Conservation (phyloP, 2,329 filamentous ascomycete genomes). For the Ophiostoma perfectum region DNA sequence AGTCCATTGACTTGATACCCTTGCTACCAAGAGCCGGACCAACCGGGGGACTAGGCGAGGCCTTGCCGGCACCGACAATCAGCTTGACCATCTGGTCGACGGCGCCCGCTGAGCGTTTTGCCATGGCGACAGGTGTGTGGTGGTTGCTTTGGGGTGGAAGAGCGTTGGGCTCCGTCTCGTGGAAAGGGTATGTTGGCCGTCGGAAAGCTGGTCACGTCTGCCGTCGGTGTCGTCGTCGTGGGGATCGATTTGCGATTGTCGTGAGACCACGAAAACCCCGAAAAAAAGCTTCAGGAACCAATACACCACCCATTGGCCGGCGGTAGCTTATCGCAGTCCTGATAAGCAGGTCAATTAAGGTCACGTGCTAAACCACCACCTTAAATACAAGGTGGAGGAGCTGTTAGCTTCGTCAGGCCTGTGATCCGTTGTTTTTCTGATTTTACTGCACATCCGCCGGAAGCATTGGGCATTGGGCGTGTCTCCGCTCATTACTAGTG, state of each 20-base stretch:
- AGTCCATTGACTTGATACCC: constrained; percentile 99
- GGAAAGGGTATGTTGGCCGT: background rate
- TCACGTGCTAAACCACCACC: background rate
- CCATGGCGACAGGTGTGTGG: constrained; percentile 39
- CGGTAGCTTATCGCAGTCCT: background rate
- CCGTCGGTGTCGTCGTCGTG: background rate
- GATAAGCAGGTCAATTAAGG: background rate
- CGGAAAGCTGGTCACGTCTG: background rate
- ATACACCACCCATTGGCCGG: background rate
- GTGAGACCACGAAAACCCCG: background rate
- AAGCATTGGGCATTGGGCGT: background rate
- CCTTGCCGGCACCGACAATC: constrained; percentile 93
- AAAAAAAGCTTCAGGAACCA: background rate
- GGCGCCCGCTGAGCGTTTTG: constrained; percentile 38
- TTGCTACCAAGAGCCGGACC: constrained; percentile 94
- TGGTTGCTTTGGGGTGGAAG: background rate
- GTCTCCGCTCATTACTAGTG: background rate
- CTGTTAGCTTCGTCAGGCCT: background rate
- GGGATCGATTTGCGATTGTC: background rate
- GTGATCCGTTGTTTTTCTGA: background rate
- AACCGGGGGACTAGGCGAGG: constrained; percentile 89
- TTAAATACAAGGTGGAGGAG: background rate
- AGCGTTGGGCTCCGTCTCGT: background rate
- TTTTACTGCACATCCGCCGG: constrained; percentile 8
- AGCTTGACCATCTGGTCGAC: constrained; percentile 84